These are phyloP conservation scores for Pisolithus albus DNA, from an alignment of 768 basidiomycete genomes.

Conservation along the genomic window DNA sequence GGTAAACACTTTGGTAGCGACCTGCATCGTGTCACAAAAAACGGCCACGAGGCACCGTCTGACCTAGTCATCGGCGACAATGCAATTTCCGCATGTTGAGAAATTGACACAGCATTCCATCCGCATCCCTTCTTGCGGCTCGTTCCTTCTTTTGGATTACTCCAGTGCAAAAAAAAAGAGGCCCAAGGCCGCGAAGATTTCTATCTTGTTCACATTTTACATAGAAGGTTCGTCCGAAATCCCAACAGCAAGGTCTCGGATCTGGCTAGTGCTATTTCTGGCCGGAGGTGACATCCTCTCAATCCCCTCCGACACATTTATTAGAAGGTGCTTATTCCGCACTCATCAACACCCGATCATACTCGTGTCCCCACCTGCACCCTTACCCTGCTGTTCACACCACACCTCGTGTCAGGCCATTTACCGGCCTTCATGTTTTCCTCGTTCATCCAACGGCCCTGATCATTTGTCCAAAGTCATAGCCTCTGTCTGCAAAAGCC, in stretches of 20 bases:
- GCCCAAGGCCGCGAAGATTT: slow-evolving; percentile 24
- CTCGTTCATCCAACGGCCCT: slow-evolving; percentile 40
- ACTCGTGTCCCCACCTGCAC: slow-evolving; percentile 27
- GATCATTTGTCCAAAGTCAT: slow-evolving; percentile 33
- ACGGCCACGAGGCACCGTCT: slow-evolving; percentile 16
- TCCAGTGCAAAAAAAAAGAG: slow-evolving; percentile 5
- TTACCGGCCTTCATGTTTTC: slow-evolving; percentile 42
- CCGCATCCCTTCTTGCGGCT: slow-evolving; percentile 12
- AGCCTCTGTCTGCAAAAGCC: slow-evolving; percentile 32
- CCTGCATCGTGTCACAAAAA: slow-evolving; percentile 9
- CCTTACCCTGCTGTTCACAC: slow-evolving; percentile 33
- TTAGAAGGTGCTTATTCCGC: slow-evolving; percentile 22
- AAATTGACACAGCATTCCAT: slow-evolving; percentile 15
- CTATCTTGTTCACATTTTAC: slow-evolving; percentile 4
- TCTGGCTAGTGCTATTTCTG: slow-evolving; percentile 18
- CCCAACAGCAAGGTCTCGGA: slow-evolving; percentile 10
- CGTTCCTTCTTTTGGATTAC: slow-evolving; percentile 14
- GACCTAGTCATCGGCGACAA: slow-evolving; percentile 11
- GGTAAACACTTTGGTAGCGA: slow-evolving; percentile 12
- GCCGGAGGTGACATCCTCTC: slow-evolving; percentile 19
- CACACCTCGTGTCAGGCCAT: slow-evolving; percentile 42
- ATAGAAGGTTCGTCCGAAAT: slow-evolving; percentile 16
- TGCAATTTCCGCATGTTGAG: slow-evolving; percentile 27
- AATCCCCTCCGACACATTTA: slow-evolving; percentile 27
- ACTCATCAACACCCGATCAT: slow-evolving; percentile 22